phyloP scores from a whole-genome alignment of 345 rosid genomes.

The Gossypium rotundifolium region DNA sequence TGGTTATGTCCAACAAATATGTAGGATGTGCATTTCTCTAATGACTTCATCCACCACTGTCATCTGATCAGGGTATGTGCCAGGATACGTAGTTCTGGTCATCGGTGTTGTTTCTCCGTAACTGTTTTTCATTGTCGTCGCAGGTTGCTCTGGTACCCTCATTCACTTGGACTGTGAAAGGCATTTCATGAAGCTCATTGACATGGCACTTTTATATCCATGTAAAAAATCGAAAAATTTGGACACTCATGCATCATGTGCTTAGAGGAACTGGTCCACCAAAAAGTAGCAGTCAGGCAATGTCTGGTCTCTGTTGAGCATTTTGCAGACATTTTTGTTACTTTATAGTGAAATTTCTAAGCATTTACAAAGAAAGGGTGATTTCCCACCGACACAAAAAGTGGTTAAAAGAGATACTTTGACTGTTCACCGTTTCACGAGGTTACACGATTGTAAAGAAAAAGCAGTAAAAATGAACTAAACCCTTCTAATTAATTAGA shows the following conservation, averaged over 20 bases:
- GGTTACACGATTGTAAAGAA: not conserved
- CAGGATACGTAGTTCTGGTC: slow-evolving; percentile 46
- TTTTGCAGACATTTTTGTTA: too few relatives aligned
- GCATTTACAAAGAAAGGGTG: too few relatives aligned
- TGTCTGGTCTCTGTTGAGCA: too few relatives aligned
- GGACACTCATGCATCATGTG: too few relatives aligned
- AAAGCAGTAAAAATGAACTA: not conserved
- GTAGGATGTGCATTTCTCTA: slow-evolving; percentile 42
- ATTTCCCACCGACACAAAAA: too few relatives aligned
- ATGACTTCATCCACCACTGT: slow-evolving; percentile 61
- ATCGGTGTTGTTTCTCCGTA: slow-evolving; percentile 70
- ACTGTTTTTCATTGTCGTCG: slow-evolving; percentile 43
- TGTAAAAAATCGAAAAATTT: too few relatives aligned
- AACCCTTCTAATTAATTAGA: not conserved
- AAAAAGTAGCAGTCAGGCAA: too few relatives aligned
- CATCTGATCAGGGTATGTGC: slow-evolving; percentile 59
- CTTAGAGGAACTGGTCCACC: not conserved
- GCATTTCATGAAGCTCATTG: not conserved
- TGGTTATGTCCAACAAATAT: slow-evolving; percentile 68
- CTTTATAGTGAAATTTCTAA: too few relatives aligned
- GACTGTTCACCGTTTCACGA: not conserved
- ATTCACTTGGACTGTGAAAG: slow-evolving; percentile 58
- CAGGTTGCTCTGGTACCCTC: slow-evolving; percentile 45
- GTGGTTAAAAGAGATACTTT: not conserved
- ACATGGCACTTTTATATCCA: too few relatives aligned